A percentile compares a stretch with the other conserved stretches of the same genome.
These are phyloP conservation scores for Blastobotrys raffinosifermentans DNA, from an alignment of 1,139 yeast genomes.

Conservation along the genomic window DNA sequence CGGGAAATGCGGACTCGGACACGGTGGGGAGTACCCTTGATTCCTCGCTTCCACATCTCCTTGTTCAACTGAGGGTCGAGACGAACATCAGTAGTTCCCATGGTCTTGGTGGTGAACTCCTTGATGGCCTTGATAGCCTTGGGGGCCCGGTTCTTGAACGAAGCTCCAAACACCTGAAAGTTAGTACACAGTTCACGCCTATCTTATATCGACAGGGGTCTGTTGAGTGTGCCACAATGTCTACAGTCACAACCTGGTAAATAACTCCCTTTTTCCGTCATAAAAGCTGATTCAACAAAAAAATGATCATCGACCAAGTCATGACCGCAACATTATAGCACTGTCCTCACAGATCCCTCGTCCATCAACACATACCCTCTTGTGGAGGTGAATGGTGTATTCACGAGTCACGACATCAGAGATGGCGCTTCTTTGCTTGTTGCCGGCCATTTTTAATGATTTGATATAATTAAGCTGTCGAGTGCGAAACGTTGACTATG, in stretches of 20 bases:
- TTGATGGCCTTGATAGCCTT: constrained; percentile 98
- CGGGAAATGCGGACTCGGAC: constrained; percentile 98
- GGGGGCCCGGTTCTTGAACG: constrained; percentile 99
- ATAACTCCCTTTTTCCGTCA: too few species aligned
- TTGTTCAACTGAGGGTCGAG: constrained; percentile 98
- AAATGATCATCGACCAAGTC: too few species aligned
- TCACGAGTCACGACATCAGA: constrained; percentile 99
- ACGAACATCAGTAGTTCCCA: constrained; percentile 99
- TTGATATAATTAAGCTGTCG: too few species aligned
- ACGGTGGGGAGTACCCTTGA: constrained; percentile 98
- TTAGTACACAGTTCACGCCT: too few species aligned
- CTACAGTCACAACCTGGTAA: too few species aligned
- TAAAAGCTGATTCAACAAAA: too few species aligned
- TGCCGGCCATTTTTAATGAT: constrained; percentile 30
- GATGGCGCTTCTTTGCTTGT: constrained; percentile 68
- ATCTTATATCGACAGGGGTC: too few species aligned
- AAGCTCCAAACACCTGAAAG: constrained; percentile 84
- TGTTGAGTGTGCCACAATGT: too few species aligned
- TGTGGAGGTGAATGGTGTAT: constrained; percentile 99
- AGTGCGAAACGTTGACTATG: too few species aligned
- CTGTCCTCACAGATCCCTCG: constrained; percentile 3
- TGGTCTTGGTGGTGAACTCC: constrained; percentile 97
- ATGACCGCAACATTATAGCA: too few species aligned
- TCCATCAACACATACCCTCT: constrained; percentile 69
- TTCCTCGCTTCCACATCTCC: constrained; percentile 99